Percentiles rank a stretch among this genome's conserved stretches.
These are phyloP conservation scores for Ilex asprella DNA, from an alignment of 257 asterid genomes.

Conservation along the genomic window DNA sequence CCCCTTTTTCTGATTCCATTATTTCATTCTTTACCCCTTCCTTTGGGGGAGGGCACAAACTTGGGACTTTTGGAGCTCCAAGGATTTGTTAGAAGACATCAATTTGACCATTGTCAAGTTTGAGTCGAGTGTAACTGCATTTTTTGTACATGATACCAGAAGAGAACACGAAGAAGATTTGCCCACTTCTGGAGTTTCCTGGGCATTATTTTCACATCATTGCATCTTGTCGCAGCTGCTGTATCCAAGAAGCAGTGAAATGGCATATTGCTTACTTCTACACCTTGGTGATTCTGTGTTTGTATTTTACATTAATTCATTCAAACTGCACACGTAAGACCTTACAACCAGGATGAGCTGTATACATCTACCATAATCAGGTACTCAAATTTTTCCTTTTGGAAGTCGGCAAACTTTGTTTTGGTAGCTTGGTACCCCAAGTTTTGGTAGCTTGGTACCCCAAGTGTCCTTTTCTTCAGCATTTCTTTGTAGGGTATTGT, in stretches of 20 bases:
- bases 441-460: too few species aligned
- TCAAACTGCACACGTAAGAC: neutral
- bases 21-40: constrained; percentile 11
- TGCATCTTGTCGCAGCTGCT: constrained; percentile 3
- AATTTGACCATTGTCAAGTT: constrained; percentile 5
- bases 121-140: neutral
- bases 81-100: constrained; percentile 2
- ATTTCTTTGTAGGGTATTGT: too few species aligned
- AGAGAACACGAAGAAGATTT: neutral
- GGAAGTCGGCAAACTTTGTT: too few species aligned
- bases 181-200: neutral
- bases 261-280: neutral
- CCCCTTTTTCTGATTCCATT: constrained; percentile 10
- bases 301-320: too few species aligned
- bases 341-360: constrained; percentile 2
- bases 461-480: too few species aligned
- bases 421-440: too few species aligned
- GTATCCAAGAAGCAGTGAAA: constrained; percentile 4
- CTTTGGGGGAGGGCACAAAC: neutral
- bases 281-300: too few species aligned
- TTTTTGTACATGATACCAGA: constrained; percentile 8
- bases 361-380: neutral
- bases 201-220: neutral
- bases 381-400: too few species aligned
- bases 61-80: constrained; percentile 3